Percentiles rank a stretch among this genome's conserved stretches.
These are phyloP conservation scores for Polyporus tsugae DNA, from an alignment of 1,284 basidiomycete genomes.

Conservation along the genomic window DNA sequence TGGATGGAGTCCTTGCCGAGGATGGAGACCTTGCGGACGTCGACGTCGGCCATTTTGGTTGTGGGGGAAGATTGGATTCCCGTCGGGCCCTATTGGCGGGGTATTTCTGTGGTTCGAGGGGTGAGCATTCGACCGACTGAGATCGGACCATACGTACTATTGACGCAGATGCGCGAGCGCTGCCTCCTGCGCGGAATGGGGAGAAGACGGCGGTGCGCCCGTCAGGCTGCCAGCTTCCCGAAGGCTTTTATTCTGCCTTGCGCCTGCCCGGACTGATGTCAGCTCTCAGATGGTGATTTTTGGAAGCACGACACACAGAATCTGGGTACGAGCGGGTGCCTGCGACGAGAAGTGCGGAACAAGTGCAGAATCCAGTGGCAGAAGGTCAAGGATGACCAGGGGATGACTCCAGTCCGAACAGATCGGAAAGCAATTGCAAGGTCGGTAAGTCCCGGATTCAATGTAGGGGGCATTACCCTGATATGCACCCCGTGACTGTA, in stretches of 20 bases:
- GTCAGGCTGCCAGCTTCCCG: background rate
- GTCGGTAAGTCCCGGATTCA: background rate
- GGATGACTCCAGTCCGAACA: background rate
- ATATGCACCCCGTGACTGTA: too few species aligned
- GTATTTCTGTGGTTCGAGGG: constrained; percentile 9
- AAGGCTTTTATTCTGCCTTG: background rate
- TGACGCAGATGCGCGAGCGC: background rate
- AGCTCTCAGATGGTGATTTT: background rate
- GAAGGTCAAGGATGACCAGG: background rate
- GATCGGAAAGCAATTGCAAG: background rate
- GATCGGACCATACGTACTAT: constrained; percentile 6
- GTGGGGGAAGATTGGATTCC: background rate
- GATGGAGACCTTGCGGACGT: constrained; percentile 81
- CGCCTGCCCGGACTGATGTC: background rate
- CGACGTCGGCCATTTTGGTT: constrained; percentile 40
- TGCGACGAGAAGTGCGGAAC: background rate
- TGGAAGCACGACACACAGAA: background rate
- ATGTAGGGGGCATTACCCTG: too few species aligned
- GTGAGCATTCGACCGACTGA: constrained; percentile 8
- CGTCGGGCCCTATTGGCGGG: constrained; percentile 5
- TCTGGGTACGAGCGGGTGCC: background rate
- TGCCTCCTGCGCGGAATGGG: background rate
- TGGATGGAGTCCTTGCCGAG: constrained; percentile 90
- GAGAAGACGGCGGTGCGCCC: background rate
- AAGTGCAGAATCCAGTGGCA: background rate